Evolutionary conservation across 371 early-diverging fungal species (phyloP).

Genomic region (Mortierella sp.): DNA sequence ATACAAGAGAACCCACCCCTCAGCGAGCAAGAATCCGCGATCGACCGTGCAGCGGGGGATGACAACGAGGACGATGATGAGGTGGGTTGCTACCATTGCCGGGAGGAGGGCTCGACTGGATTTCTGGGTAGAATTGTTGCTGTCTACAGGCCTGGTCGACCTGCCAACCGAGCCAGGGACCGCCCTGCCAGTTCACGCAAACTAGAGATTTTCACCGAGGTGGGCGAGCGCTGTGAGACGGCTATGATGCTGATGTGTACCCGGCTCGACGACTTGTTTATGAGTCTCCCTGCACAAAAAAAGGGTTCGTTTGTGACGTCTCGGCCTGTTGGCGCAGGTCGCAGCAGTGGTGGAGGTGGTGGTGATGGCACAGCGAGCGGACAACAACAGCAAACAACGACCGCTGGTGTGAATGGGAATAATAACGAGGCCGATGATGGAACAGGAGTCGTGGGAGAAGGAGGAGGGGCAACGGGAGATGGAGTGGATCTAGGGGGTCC

Average conservation of each 20-base stretch:
- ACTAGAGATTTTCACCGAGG: constrained; percentile 42
- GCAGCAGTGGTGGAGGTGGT: neutral
- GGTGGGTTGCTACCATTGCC: constrained; percentile 38
- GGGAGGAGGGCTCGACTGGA: constrained; percentile 33
- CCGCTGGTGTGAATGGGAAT: neutral
- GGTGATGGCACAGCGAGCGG: neutral
- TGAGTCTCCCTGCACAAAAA: constrained; percentile 45
- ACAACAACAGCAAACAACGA: neutral
- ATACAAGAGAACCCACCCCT: neutral
- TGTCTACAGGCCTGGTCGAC: constrained; percentile 36
- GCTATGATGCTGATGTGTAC: constrained; percentile 52
- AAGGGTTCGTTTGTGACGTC: constrained; percentile 24
- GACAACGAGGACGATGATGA: constrained; percentile 34
- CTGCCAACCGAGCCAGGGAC: constrained; percentile 43
- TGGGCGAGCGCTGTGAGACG: constrained; percentile 51
- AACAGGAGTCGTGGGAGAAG: neutral
- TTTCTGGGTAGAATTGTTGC: constrained; percentile 40
- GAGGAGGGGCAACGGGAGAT: neutral
- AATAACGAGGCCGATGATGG: neutral
- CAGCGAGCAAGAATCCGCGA: constrained; percentile 2
- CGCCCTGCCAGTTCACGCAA: constrained; percentile 32
- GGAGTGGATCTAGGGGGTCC: neutral
- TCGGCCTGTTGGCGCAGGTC: neutral
- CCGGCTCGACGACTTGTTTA: constrained; percentile 46
- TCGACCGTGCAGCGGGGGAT: neutral